Percentiles rank a stretch among this genome's conserved stretches.
Evolutionary conservation across 768 basidiomycete genomes (phyloP).

Genomic region (Tricholoma matsutake): DNA sequence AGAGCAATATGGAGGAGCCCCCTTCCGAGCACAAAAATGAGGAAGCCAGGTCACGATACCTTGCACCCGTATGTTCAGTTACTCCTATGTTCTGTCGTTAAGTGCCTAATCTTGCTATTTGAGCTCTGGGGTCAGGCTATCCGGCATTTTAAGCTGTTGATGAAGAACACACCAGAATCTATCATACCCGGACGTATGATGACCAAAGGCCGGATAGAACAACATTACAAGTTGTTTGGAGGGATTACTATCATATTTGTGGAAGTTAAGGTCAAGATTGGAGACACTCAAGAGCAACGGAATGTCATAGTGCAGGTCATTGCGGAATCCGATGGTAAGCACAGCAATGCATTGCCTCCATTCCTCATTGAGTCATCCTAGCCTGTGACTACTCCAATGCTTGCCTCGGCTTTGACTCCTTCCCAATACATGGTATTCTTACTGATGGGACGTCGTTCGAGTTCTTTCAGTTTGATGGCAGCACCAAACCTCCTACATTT

Average conservation of each 20-base stretch:
- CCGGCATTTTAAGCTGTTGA: slow-evolving; percentile 10
- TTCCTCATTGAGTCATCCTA: background rate
- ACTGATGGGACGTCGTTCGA: background rate
- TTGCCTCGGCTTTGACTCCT: background rate
- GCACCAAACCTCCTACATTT: background rate
- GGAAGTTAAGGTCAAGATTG: slow-evolving; percentile 10
- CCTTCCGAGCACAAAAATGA: background rate
- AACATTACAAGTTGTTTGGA: slow-evolving; percentile 8
- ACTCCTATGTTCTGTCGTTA: too few relatives aligned
- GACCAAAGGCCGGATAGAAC: slow-evolving; percentile 13
- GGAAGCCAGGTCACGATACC: background rate
- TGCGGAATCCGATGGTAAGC: slow-evolving; percentile 12
- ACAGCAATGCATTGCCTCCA: too few relatives aligned
- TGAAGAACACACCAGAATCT: slow-evolving; percentile 17
- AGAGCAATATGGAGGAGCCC: background rate
- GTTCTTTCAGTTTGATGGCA: background rate
- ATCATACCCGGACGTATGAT: slow-evolving; percentile 11
- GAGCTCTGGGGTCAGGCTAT: slow-evolving; percentile 21
- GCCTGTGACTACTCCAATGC: background rate
- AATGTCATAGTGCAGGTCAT: slow-evolving; percentile 15
- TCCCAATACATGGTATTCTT: background rate
- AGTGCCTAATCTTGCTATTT: too few relatives aligned
- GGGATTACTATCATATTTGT: slow-evolving; percentile 9
- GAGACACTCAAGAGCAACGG: slow-evolving; percentile 9
- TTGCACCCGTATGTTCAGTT: background rate